Evolutionary conservation across 305 asterid species (phyloP).

Genomic region (Withania somnifera): DNA sequence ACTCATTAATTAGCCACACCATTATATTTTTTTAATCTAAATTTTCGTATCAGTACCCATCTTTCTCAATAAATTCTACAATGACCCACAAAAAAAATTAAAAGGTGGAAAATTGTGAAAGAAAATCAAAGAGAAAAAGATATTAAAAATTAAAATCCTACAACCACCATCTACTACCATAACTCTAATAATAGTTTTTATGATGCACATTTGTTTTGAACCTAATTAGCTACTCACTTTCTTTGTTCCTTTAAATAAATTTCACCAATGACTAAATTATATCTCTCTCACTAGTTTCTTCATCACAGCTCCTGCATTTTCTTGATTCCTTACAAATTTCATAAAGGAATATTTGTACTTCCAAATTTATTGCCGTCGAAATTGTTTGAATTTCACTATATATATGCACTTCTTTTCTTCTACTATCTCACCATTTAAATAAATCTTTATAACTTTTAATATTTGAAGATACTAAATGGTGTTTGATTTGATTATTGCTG

Average conservation of each 20-base stretch:
- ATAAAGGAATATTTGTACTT: constrained; percentile 5
- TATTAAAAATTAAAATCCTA: neutral
- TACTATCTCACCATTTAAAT: neutral
- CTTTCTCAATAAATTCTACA: neutral
- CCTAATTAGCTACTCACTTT: neutral
- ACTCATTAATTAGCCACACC: no score
- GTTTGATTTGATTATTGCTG: constrained; percentile 1
- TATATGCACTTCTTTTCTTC: neutral
- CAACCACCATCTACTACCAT: neutral
- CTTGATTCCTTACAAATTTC: neutral
- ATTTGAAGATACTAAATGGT: neutral
- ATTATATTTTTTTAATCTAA: neutral
- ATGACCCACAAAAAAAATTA: neutral
- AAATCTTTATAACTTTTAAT: no score
- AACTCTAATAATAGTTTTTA: neutral
- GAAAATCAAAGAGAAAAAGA: neutral
- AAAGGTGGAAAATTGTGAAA: neutral
- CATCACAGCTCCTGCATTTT: neutral
- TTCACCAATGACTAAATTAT: neutral
- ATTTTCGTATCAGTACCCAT: neutral
- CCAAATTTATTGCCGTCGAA: constrained; percentile 13
- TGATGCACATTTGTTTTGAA: neutral
- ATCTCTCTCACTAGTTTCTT: neutral
- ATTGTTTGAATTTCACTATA: constrained; percentile 3
- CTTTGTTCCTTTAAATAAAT: neutral